Evolutionary conservation across 2,329 filamentous ascomycete genomes (phyloP), one percentile per base, ranked within the genome.

Genomic region (Mollisiaceae sp.): DNA sequence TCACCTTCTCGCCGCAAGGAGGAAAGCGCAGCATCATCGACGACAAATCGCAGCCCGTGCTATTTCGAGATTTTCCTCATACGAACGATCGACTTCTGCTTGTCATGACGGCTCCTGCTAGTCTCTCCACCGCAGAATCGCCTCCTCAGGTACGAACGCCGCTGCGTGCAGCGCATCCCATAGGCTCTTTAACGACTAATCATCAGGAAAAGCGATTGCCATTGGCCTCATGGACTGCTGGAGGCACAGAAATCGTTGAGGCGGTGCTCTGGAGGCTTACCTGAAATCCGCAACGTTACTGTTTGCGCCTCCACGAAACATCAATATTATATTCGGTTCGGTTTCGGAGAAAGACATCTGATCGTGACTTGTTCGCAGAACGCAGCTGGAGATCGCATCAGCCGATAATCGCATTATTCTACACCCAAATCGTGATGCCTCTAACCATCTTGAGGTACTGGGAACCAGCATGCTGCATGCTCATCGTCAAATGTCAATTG

Each of bases 231-330:
- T 47, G 11, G 22, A 57, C 41, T 32, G 41, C 50, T 36, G 62
- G 56, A 47, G 58, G 54, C 62, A 47, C 27, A 27, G 12, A 15
- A 55, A 41, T 11, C n/a, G 24, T 65, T 65, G 63, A 65, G 63
- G 63, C 63, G 45, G 63, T 65, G 63, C 58, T 41, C 32, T 18
- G 32, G 22, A 55, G 39, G 14, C 39, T 41, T 39, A 32, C 24
- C 39, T 41, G 57, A 45, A 39, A 61, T 55, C 58, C 63, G 58
- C 63, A 61, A 60, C 35, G 63, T 65, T 60, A 47, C 63, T 15
- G 39, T 60, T 45, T 64, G 22, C 50, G 62, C 50, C 57, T 50
- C 59, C 59, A 50, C 57, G 20, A 58, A 63, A 55, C 39, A 12
- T 38, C 36, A 54, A 20, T 18, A 41, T 14, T 32, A 9, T 18